Evolutionary conservation across 2,329 filamentous ascomycete species (phyloP).

Genomic region (Paecilomyces niveus): DNA sequence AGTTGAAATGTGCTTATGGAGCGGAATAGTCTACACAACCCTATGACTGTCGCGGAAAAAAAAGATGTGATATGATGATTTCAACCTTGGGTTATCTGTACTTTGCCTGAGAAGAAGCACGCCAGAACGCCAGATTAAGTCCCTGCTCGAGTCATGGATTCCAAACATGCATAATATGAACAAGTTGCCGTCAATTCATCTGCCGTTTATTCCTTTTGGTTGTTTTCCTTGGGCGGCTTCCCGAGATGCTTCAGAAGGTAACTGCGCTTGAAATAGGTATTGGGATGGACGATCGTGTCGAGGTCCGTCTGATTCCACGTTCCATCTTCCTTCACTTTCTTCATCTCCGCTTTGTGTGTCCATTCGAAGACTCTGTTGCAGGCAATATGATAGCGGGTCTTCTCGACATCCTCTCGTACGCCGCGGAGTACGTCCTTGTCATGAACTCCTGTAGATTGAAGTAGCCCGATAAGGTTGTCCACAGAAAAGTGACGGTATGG

Average conservation of each 20-base stretch:
- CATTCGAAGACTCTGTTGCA: constrained; percentile 95
- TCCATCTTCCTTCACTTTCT: constrained; percentile 66
- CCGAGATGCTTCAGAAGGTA: constrained; percentile 78
- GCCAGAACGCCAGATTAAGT: neutral
- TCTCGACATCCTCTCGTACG: constrained; percentile 82
- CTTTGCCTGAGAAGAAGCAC: neutral
- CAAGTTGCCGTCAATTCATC: constrained; percentile 7
- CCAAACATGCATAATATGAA: constrained; percentile 7
- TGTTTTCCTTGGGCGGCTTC: constrained; percentile 44
- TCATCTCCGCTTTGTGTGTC: constrained; percentile 71
- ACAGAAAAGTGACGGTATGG: constrained; percentile 87
- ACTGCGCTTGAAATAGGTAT: constrained; percentile 95
- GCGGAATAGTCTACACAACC: neutral
- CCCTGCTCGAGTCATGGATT: neutral
- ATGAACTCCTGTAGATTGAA: constrained; percentile 71
- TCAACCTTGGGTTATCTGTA: neutral
- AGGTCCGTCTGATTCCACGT: constrained; percentile 67
- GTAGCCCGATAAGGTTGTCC: constrained; percentile 72
- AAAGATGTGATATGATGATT: neutral
- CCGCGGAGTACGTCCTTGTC: constrained; percentile 71
- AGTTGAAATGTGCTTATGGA: neutral
- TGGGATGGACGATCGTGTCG: constrained; percentile 94
- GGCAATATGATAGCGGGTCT: constrained; percentile 85
- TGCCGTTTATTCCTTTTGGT: constrained; percentile 45
- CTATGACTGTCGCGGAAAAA: neutral